Evolutionary conservation across 352 stramenopile genomes (phyloP), one percentile per base, ranked within the genome.

Genomic region (Phytopythium litorale): DNA sequence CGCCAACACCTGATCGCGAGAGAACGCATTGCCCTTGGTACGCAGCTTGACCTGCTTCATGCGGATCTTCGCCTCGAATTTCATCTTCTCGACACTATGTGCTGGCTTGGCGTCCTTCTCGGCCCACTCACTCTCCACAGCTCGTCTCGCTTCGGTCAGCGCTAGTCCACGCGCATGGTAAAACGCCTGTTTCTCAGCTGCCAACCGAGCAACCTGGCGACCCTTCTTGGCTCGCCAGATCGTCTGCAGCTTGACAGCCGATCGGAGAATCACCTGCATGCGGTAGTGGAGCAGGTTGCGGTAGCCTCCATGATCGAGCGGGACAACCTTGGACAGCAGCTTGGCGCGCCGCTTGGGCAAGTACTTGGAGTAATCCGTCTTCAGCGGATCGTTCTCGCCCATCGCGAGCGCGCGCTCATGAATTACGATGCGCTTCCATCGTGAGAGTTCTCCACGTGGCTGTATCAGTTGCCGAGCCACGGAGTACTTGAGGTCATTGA

Each of bases 331-430:
- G 6, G 86, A 97, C 11, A 94, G 60, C 21, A 92, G 48, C 51
- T 88, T 89, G 1, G 73, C 68, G 43, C 77, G 69, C 5, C 86
- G 75, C 57, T 88, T 89, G 18, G 76, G 77, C 1, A 98, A 63
- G 42, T 97, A 98, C 65, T 92, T 95, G 13, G 86, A 93, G 65
- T 98, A 98, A 64, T 98, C 89, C 1, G 89, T 85, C 69, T 97
- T 98, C 13, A 97, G 67, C 0, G 91, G 88, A 48, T 98, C 92
- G 57, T 97, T 96, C 51, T 92, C 81, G 15, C 92, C 92, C 84
- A 97, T 97, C 0, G 88, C 81, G 7, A 98, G 65, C 1, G 92
- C 91, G 1, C 87, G 78, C 52, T 97, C 87, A 64, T 98, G 92
- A 12, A 98, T 87, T 7, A 80, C 62, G 37, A 76, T 60, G 60